Evolutionary conservation across 2,329 filamentous ascomycete genomes (phyloP).

Genomic region (Arthrobotrys entomopaga): DNA sequence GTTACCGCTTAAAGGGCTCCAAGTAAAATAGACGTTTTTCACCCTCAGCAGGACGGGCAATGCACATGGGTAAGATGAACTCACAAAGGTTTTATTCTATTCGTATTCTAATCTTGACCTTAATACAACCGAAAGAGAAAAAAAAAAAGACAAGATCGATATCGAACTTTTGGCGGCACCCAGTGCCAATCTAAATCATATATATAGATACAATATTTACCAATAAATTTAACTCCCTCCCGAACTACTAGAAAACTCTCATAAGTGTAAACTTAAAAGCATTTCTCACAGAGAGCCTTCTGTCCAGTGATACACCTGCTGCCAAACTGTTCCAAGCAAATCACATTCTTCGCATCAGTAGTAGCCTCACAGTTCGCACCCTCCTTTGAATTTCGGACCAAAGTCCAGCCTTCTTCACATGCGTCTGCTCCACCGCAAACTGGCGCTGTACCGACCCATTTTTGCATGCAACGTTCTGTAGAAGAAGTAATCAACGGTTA

Average conservation of each 20-base stretch:
- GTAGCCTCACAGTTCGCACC: constrained; percentile 26
- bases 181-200: neutral
- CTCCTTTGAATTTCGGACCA: constrained; percentile 8
- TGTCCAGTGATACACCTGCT: constrained; percentile 28
- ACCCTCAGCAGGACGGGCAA: too few species aligned
- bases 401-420: constrained; percentile 35
- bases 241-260: too few species aligned
- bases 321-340: constrained; percentile 17
- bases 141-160: neutral
- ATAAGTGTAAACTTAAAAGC: constrained; percentile 8
- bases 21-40: too few species aligned
- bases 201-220: too few species aligned
- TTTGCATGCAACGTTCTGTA: constrained; percentile 33
- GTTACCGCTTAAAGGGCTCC: too few species aligned
- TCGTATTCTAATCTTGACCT: too few species aligned
- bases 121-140: neutral
- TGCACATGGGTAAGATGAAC: too few species aligned
- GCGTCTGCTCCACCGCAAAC: constrained; percentile 35
- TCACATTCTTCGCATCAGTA: constrained; percentile 15
- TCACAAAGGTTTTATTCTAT: too few species aligned
- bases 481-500: neutral
- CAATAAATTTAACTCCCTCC: too few species aligned
- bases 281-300: constrained; percentile 44
- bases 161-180: neutral
- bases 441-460: constrained; percentile 53